Evolutionary conservation across 148 eudicot species (phyloP).

Genomic region (Cornus suecica): DNA sequence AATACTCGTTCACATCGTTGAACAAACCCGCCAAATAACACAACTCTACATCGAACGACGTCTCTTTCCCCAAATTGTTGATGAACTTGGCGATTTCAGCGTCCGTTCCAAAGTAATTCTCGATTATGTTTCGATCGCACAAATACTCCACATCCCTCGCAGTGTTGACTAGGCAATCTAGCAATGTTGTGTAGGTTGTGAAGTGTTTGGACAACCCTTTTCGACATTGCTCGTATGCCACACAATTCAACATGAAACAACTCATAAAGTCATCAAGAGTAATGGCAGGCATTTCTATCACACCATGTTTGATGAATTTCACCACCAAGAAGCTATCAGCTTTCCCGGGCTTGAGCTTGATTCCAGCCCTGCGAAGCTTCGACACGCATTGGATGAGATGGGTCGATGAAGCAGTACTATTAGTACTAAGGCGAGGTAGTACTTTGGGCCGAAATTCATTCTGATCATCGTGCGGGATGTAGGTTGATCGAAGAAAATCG

Average conservation of each 20-base stretch:
- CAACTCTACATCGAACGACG: constrained; percentile 45
- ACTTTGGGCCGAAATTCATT: background rate
- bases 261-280: constrained; percentile 70
- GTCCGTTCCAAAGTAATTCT: constrained; percentile 70
- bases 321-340: constrained; percentile 55
- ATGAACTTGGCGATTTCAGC: constrained; percentile 56
- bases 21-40: constrained; percentile 61
- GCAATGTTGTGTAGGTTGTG: constrained; percentile 61
- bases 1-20: constrained; percentile 51
- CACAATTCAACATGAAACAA: constrained; percentile 55
- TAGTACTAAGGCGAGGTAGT: constrained; percentile 6
- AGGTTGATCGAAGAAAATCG: constrained; percentile 61
- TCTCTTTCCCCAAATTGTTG: constrained; percentile 69
- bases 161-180: constrained; percentile 49
- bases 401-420: background rate
- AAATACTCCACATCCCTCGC: constrained; percentile 42
- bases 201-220: constrained; percentile 45
- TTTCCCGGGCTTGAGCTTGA: constrained; percentile 30
- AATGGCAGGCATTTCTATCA: constrained; percentile 70
- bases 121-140: constrained; percentile 44
- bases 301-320: constrained; percentile 43
- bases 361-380: constrained; percentile 69
- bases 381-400: constrained; percentile 58
- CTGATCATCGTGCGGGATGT: constrained; percentile 35
- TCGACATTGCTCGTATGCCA: constrained; percentile 71